A percentile compares a stretch with the other conserved stretches of the same genome.
These are phyloP conservation scores for Neoascochyta sp. DNA, from an alignment of 2,329 filamentous ascomycete genomes.

Conservation along the genomic window DNA sequence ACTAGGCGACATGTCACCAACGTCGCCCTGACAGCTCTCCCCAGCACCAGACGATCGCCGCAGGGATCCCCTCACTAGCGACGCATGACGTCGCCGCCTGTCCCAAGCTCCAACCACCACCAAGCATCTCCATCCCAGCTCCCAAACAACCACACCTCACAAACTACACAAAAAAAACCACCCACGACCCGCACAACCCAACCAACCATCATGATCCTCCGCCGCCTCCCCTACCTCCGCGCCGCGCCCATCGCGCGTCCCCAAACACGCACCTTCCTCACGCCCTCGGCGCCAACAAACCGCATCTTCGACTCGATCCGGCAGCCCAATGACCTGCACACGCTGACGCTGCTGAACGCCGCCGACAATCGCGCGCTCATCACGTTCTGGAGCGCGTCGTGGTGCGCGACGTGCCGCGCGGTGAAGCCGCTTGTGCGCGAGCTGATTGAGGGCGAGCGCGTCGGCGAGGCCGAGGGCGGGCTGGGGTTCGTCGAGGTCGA, in stretches of 20 bases:
- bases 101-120: too few species aligned
- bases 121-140: too few species aligned
- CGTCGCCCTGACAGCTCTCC: too few species aligned
- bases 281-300: constrained; percentile 19
- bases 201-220: too few species aligned
- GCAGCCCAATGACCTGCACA: constrained; percentile 46
- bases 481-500: constrained; percentile 49
- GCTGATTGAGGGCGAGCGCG: constrained; percentile 43
- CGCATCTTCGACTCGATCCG: constrained; percentile 43
- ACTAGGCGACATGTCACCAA: too few species aligned
- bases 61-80: too few species aligned
- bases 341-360: constrained; percentile 47
- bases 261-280: constrained; percentile 14
- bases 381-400: constrained; percentile 51
- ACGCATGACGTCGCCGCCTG: too few species aligned
- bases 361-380: constrained; percentile 45
- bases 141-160: too few species aligned
- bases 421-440: constrained; percentile 43
- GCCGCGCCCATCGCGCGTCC: not conserved
- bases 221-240: too few species aligned
- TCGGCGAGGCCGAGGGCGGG: constrained; percentile 46
- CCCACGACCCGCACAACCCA: too few species aligned
- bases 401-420: constrained; percentile 44
- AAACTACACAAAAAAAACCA: too few species aligned
- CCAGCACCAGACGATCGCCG: too few species aligned